Evolutionary conservation across 2,329 filamentous ascomycete species (phyloP).

Genomic region (Sclerotiophoma versabilis): DNA sequence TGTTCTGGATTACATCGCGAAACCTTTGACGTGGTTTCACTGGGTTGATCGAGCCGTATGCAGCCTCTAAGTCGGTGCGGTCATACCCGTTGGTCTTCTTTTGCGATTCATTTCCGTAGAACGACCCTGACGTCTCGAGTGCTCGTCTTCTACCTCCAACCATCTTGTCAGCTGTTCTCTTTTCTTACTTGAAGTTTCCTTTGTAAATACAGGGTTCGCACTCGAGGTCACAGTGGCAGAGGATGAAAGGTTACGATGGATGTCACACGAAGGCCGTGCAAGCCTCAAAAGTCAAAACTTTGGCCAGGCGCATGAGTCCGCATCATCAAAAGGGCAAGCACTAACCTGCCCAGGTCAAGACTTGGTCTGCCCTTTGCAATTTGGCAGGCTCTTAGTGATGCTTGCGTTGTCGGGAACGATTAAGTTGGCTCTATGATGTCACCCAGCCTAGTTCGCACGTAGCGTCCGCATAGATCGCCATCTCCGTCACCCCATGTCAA

Average conservation of each 20-base stretch:
- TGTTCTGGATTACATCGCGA: constrained; percentile 57
- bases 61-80: constrained; percentile 38
- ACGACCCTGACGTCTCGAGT: constrained; percentile 4
- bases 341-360: neutral
- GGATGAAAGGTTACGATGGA: neutral
- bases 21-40: constrained; percentile 45
- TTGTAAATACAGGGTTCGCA: fast-evolving
- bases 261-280: neutral
- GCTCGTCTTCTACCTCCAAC: constrained; percentile 10
- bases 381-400: constrained; percentile 1
- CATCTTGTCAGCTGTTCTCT: constrained; percentile 3
- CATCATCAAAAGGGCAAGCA: constrained; percentile 10
- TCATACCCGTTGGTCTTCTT: constrained; percentile 3
- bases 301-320: constrained; percentile 4
- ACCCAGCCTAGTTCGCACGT: neutral
- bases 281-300: constrained; percentile 5
- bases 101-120: neutral
- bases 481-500: neutral
- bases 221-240: too few species aligned
- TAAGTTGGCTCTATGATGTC: constrained; percentile 13
- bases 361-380: neutral
- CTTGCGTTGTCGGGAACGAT: constrained; percentile 12
- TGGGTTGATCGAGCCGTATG: constrained; percentile 31
- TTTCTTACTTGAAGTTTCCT: neutral
- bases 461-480: constrained; percentile 7